Evolutionary conservation across 1,284 basidiomycete species (phyloP), one percentile per base, ranked within the genome.

Genomic region (Boletus semigastroideus): DNA sequence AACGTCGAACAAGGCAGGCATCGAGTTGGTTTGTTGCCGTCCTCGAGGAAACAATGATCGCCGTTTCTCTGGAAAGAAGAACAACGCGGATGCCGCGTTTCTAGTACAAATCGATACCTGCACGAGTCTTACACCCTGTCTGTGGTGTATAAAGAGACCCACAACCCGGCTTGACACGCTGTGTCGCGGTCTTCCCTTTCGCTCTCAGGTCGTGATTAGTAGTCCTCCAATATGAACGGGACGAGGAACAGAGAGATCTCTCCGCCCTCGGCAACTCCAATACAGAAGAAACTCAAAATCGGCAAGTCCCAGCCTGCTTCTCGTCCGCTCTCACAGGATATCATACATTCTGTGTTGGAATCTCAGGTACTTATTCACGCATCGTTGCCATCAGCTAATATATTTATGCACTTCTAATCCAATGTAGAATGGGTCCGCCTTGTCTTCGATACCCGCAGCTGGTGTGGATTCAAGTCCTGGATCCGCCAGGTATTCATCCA

Each of bases 1-100:
- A 12, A 90, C 83, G 40, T 87, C 75, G 68, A 90, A 90, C 48
- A 87, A 63, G 44, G 74, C 64, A 22, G 62, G 46, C 79, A 80
- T 80, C 33, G 47, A 33, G 42, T 42, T 42, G 10, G 30, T 38
- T 43, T n/a, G 19, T 19, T 17, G 10, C 14, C 7, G 31, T 33
- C 13, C 5, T 33, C 31, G 25, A 25, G 30, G 30, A 34, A 8
- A 19, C 17, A 4, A 38, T 17, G n/a, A 39, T 22, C 38, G 14
- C 13, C 38, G 20, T 39, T n/a, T 31, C 40, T 20, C 34, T 30
- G 22, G 22, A 30, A 55, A 6, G 40, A 33, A 20, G 28, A 39
- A 30, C 50, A 65, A 59, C 16, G 66, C 48, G 65, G 61, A 53
- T 27, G 37, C 53, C 63, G 54, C 63, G 49, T 61, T 64, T 64